Base-by-base conservation (phyloP, 257 asterid genomes). In the Dorcoceras hygrometricum region DNA sequence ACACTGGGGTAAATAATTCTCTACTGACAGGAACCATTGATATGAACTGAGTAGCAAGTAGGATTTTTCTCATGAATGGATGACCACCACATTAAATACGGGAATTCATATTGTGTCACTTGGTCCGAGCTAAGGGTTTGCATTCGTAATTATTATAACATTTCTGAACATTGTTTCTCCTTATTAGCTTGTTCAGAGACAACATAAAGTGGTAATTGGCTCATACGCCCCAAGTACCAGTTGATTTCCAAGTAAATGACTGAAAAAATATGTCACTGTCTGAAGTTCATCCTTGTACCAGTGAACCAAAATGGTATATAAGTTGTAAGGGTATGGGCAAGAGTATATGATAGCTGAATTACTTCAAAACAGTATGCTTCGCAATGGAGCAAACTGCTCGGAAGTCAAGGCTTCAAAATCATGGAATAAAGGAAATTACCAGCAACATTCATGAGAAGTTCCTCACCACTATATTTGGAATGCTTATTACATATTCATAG, bases 381-480 rank as follows among this genome's bases (percentile, higher is more conserved):
- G 62, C 29, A 27, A 27, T 58, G 22, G 31, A 61, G 71, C 48
- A 25, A 43, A 54, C 57, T 60, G 65, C 25, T 56, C 27, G 66
- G 26, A 55, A 57, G 57, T 31, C 70, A 59, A 59, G 62, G 18
- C 70, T 54, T 66, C 73, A 67, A 62, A 63, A 68, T 58, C 54
- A 24, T 65, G 73, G 76, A 75, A 82, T 77, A 46, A 71, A 66
- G 58, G 75, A 78, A 59, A 73, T 79, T 67, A 78, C 77, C 77
- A 72, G 74, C 58, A 73, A 72, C 73, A 82, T 61, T 80, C 81
- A 81, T 74, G 79, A 83, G 78, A 84, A 83, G 81, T 81, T 84
- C 81, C 95, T 88, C 83, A 90, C 97, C 88, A 76, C 77, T 72
- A 79, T 77, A 75, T 82, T 79, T 54, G 94, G 89, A 62, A 81